Evolutionary conservation across 2,329 filamentous ascomycete genomes (phyloP), one percentile per base, ranked within the genome.

Genomic region (Colletotrichum sp.): DNA sequence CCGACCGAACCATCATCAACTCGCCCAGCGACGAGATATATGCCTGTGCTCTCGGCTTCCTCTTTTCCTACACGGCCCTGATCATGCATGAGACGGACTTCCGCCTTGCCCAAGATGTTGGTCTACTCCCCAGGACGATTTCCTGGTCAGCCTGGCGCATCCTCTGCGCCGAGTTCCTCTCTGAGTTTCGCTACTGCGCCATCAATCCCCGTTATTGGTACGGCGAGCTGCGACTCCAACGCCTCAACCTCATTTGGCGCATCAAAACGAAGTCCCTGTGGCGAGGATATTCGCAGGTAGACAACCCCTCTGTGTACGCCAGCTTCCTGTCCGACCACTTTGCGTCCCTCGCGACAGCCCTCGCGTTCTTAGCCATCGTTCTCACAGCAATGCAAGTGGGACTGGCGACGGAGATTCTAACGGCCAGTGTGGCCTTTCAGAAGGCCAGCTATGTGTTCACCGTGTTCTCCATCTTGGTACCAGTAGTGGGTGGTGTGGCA

Each of bases 231-330:
- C 5, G 5, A n/a, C 39, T 49, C 39, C 39, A 49, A 4, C 39
- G 18, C 1, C 39, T 49, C 39, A 49, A 49, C 10, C 39, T 49
- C 9, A 49, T n/a, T 3, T 49, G 39, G 18, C 18, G 39, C 10
- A 49, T 49, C 39, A 49, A 49, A 49, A 49, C 39, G 18, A 49
- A 1, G 0, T 49, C 39, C 0, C 0, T 1, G 1, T 49, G 1
- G 39, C 39, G 39, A 0, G 39, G 18, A 49, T 49, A 49, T 12
- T 49, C 1, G 1, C 39, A 49, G 9, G 39, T 49, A 0, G 9
- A 49, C 5, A 49, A 1, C 1, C 39, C 39, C 5, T 49, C 39
- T 1, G 39, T 49, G 18, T 49, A 49, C 39, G 39, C 39, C 18
- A 49, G 39, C 5, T 49, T 49, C 5, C 39, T 49, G 39, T 49